Base-by-base conservation (phyloP, 2,329 filamentous ascomycete species). In the Diaporthe helianthi region DNA sequence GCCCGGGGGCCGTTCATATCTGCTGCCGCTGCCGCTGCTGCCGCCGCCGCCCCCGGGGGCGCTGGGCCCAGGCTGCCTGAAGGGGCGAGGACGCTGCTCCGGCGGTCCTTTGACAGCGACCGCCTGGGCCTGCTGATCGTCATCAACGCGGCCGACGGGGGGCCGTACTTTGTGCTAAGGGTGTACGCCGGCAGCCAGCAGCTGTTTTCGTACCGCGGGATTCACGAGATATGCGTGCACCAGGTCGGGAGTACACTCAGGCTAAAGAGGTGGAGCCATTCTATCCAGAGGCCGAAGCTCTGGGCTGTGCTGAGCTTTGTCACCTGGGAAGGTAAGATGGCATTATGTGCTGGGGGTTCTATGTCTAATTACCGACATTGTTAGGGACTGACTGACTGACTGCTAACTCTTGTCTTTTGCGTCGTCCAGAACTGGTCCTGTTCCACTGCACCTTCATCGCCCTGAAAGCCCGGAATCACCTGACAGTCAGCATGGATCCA, bases 401-500 rank as follows among this genome's bases (percentile, higher is more conserved):
- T 26, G 47, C n/a, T 63, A 31, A 52, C 29, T n/a, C n/a, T 52
- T 67, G 74, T 73, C 46, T 75, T 68, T 15, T 29, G 4, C 7
- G 9, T 63, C 2, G 2, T 41, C 6, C 65, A 89, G 88, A 89
- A 76, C 82, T 90, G 78, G 84, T 88, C 2, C 80, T 90, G 1
- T 86, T 89, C 72, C 85, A 89, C 73, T 86, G 83, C 72, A 83
- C 84, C 0, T 89, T 90, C 73, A 77, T 88, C 19, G 83, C 84
- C 1, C 80, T 90, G 66, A 90, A 89, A 74, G 81, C 82, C 17
- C 80, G 83, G 1, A 87, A 84, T 70, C 76, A 75, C 15, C 75
- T 83, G 52, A 86, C 84, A 0, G 60, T 83, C 9, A 76, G 78
- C 12, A 74, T 88, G 22, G 76, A 80, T 44, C 79, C 81, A 2